Conservation (phyloP, 78 protist species). For the Dictyostelium intermedium region DNA sequence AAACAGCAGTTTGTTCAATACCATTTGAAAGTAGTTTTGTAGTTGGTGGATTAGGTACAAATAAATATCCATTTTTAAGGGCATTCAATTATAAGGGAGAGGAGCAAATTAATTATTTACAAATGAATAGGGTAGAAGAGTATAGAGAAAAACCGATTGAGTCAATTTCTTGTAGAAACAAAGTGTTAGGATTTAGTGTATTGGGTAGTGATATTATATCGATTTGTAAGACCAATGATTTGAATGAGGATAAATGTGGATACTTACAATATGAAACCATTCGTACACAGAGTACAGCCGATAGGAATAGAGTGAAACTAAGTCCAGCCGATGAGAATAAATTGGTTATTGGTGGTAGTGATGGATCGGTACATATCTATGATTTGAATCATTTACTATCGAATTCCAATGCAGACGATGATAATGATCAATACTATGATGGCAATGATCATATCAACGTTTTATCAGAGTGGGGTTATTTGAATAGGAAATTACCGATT, state of each 20-base stretch:
- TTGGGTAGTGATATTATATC: neutral
- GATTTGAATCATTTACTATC: neutral
- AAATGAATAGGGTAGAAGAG: neutral
- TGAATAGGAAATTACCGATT: neutral
- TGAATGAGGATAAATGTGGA: neutral
- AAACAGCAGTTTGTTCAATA: slow-evolving; percentile 13
- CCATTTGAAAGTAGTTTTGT: slow-evolving; percentile 12
- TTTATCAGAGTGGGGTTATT: neutral
- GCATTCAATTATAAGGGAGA: neutral
- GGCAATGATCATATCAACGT: neutral
- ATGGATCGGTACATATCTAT: neutral
- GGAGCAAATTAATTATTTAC: slow-evolving; percentile 9
- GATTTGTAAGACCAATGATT: neutral
- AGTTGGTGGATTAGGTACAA: slow-evolving; percentile 7
- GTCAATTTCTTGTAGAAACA: neutral
- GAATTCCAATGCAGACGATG: neutral
- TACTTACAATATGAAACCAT: neutral
- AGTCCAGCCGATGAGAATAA: neutral
- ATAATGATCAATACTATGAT: neutral
- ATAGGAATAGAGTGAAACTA: neutral
- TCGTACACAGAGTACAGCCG: neutral
- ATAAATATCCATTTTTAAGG: slow-evolving; percentile 1
- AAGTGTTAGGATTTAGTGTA: neutral
- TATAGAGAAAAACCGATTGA: neutral
- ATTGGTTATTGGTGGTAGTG: neutral